phyloP scores from a whole-genome alignment of 176 grass and related monocot genomes.

The Raddia guianensis region DNA sequence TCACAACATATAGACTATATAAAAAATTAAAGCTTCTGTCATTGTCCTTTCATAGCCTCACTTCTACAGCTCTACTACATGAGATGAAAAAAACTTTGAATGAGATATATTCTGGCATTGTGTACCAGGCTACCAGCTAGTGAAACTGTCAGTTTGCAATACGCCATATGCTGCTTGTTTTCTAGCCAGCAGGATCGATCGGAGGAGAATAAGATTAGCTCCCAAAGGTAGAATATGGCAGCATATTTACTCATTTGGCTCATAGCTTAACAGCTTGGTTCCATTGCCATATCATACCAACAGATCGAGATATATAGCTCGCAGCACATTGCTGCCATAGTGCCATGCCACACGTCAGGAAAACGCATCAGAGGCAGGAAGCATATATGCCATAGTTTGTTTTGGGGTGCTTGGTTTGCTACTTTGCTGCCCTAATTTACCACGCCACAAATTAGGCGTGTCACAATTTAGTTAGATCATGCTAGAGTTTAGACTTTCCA shows the following conservation, averaged over 20 bases:
- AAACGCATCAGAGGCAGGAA: slow-evolving; percentile 11
- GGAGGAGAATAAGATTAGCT: not conserved
- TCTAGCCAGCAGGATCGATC: not conserved
- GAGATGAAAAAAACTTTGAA: not conserved
- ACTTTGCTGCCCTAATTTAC: no score
- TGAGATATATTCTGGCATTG: not conserved
- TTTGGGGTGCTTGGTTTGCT: no score
- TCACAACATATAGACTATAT: no score
- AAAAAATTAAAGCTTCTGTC: not conserved
- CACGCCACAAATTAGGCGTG: no score
- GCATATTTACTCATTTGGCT: slow-evolving; percentile 7
- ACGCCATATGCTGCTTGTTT: not conserved
- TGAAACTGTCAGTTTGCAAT: not conserved
- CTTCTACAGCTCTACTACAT: not conserved
- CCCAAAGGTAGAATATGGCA: slow-evolving; percentile 6
- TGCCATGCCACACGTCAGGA: not conserved
- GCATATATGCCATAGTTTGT: not conserved
- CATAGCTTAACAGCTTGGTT: not conserved
- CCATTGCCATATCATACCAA: not conserved
- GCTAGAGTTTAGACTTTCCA: no score
- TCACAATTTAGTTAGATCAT: no score
- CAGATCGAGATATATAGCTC: not conserved
- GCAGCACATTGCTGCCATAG: not conserved
- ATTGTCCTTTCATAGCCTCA: no score
- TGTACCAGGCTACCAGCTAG: not conserved